A percentile compares a stretch with the other conserved stretches of the same genome.
Conservation (phyloP, 202 grass and related monocot genomes). For the Elaeis oleifera region DNA sequence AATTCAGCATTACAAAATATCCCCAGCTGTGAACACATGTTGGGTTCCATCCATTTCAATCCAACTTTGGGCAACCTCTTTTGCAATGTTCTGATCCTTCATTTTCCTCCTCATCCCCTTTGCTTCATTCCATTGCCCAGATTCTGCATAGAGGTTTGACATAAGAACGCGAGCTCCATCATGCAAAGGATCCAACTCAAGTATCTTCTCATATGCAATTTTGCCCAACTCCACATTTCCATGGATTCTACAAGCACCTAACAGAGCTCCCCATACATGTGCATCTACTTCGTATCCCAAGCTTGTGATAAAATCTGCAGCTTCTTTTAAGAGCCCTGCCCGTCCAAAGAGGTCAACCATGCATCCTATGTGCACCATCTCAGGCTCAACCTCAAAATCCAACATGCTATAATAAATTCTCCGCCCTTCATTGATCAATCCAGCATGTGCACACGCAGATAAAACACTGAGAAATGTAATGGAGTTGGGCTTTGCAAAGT, state of each 20-base stretch:
- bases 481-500: background rate
- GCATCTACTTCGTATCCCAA: background rate
- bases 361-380: background rate
- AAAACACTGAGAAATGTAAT: slow-evolving; percentile 1
- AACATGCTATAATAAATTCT: slow-evolving; percentile 1
- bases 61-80: slow-evolving; percentile 1
- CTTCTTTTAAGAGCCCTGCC: background rate
- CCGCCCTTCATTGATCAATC: slow-evolving; percentile 2
- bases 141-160: slow-evolving; percentile 1
- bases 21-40: background rate
- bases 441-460: slow-evolving; percentile 7
- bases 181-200: slow-evolving; percentile 8
- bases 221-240: slow-evolving; percentile 3
- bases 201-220: slow-evolving; percentile 1
- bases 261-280: slow-evolving; percentile 1
- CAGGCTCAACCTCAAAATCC: background rate
- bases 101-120: background rate
- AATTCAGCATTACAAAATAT: no score
- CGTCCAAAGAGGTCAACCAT: slow-evolving; percentile 19
- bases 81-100: background rate
- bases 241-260: slow-evolving; percentile 5
- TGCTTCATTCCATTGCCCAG: background rate
- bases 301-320: background rate
- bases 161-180: slow-evolving; percentile 8
- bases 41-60: background rate